Evolutionary conservation across 768 basidiomycete genomes (phyloP).

Genomic region (Lyophyllum shimeji): DNA sequence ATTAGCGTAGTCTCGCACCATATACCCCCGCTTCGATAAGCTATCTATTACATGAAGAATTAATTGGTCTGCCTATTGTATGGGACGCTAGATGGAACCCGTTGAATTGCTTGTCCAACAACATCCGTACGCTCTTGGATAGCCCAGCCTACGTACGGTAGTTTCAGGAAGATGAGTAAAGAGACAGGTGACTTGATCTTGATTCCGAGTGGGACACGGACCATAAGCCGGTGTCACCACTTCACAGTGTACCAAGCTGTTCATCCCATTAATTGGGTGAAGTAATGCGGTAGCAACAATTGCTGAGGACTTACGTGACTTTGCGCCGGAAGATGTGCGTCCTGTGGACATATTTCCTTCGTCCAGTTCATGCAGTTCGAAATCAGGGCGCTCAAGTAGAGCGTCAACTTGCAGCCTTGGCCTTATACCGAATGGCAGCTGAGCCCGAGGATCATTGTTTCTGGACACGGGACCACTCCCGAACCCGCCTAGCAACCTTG

Average conservation of each 20-base stretch:
- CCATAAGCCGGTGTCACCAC: background rate
- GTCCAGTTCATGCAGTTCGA: background rate
- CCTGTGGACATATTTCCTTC: background rate
- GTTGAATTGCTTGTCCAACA: too few species aligned
- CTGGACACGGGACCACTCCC: background rate
- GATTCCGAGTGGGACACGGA: too few species aligned
- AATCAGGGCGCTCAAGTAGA: background rate
- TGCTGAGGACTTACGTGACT: background rate
- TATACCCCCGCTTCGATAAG: constrained; percentile 6
- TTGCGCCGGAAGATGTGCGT: background rate
- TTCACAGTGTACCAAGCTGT: background rate
- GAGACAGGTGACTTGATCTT: too few species aligned
- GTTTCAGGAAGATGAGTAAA: too few species aligned
- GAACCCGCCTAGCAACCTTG: constrained; percentile 10
- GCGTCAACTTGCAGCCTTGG: background rate
- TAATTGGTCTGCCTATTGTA: too few species aligned
- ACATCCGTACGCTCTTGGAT: too few species aligned
- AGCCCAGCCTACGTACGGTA: too few species aligned
- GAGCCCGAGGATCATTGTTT: background rate
- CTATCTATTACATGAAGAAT: background rate
- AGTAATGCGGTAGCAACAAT: background rate
- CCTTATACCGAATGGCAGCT: background rate
- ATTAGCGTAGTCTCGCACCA: background rate
- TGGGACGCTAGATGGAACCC: too few species aligned
- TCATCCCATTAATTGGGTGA: background rate